Base-by-base conservation (phyloP, 2,329 filamentous ascomycete genomes). In the Colletotrichum limetticola region DNA sequence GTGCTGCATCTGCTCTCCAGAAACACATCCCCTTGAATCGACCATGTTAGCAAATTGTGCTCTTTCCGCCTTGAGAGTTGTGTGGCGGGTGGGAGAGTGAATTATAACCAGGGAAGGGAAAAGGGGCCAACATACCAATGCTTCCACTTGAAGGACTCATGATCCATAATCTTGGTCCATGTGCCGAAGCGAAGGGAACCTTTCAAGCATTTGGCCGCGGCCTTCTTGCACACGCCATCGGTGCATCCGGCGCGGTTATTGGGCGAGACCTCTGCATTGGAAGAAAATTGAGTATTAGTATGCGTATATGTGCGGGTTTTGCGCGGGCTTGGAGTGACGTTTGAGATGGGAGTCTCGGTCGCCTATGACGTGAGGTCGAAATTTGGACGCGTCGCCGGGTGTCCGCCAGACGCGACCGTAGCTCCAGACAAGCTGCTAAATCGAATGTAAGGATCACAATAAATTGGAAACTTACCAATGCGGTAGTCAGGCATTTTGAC, bases 21-120 rank as follows among this genome's bases (percentile, higher is more conserved):
- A 97, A 46, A 95, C 90, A 78, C 96, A 98, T 35, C 96, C 95
- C 95, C 95, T 97, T 63, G 24, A 59, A 32, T 37, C 55, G 26
- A 56, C 16, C 35, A 58, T 60, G 62, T n/a, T 14, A 59, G 55
- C 7, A 55, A 22, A 14, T 12, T 11, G 12, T 28, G 11, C 5
- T 66, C 26, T 26, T 57, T 57, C 46, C 16, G 12, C 8, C 3
- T 4, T 12, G 2, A 11, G 12, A 61, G 28, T 30, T 66, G 12
- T 60, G 57, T 5, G 56, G 32, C 22, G 46, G 26, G 16, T 30
- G 53, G 35, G 35, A 8, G 35, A 35, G 30, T 19, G 28, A 24
- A 24, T 32, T 16, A 2, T 7, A 9, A 65, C 32, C 32, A n/a
- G 46, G n/a, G 12, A 56, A 26, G 60, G 46, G 35, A 59, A 24